Base-by-base conservation (phyloP, 179 eudicot genomes). In the Patellifolia procumbens region DNA sequence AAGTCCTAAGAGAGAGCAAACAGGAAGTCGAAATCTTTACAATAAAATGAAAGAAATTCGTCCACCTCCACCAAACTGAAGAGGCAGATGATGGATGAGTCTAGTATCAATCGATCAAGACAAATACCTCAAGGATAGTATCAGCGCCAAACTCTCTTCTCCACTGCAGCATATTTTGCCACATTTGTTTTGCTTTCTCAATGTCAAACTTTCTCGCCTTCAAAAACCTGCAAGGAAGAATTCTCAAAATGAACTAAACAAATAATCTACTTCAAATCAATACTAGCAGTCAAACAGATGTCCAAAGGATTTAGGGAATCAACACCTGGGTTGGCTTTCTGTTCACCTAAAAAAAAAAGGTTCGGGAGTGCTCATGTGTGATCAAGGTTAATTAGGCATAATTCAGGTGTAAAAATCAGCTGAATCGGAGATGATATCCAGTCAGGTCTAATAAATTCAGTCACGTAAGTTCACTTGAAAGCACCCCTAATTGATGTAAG, bases 151-250 rank as follows among this genome's bases (percentile, higher is more conserved):
- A 92, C 55, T 89, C 89, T 78, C 80, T 86, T 78, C 97, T 91
- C 97, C 97, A 92, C 61, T 83, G 85, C 76, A 92, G 87, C 97
- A 92, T 92, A 46, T 84, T 76, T 46, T 89, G 89, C 97, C 97
- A 91, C 97, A 92, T 92, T 20, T 79, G 76, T 68, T 88, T 92
- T 74, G 97, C 88, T 52, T 89, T 85, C 48, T 85, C 87, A 53
- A 86, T 68, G 77, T 91, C 84, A 66, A 89, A 92, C 76, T 92
- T 92, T 86, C 91, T 85, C 26, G 97, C 94, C 85, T 86, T 89
- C 84, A 92, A 78, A 82, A 91, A 92, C 79, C 97, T 92, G 82
- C 74, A 73, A 65, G 63, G 46, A 51, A 45, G 26, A 43, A 68
- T 56, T 26, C 63, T 59, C 29, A 81, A 49, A 34, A 68, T 11